Evolutionary conservation across 257 asterid species (phyloP).

Genomic region (Solanum acaule): DNA sequence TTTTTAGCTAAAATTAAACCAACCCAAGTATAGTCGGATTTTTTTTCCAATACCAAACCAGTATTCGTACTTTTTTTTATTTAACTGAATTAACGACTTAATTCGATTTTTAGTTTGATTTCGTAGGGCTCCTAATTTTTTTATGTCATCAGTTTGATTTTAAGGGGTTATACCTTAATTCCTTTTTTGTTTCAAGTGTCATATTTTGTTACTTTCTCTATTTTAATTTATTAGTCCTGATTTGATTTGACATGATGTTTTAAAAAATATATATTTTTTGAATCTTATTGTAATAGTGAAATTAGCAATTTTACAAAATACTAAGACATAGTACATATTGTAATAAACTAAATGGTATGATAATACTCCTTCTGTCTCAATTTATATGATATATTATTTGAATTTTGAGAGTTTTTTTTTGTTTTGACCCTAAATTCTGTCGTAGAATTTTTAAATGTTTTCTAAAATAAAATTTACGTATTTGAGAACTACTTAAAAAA

Average conservation of each 20-base stretch:
- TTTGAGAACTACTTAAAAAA: background rate
- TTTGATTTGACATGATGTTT: background rate
- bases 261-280: background rate
- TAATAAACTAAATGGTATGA: background rate
- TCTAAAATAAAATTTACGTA: background rate
- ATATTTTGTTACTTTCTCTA: background rate
- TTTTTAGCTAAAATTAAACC: background rate
- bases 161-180: background rate
- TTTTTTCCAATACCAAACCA: background rate
- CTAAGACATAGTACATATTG: background rate
- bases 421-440: background rate
- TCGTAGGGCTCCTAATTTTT: background rate
- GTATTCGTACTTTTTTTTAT: too few species aligned
- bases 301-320: background rate
- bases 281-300: background rate
- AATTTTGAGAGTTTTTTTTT: background rate
- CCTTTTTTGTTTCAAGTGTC: background rate
- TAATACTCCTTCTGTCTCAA: background rate
- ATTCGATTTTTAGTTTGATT: background rate
- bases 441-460: background rate
- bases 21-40: background rate
- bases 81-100: too few species aligned
- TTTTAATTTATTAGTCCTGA: background rate
- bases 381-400: background rate
- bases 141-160: background rate